Percentiles rank a stretch among this genome's conserved stretches.
These are phyloP conservation scores for Tetrastigma voinierianum DNA, from an alignment of 164 flowering plant species.

Conservation along the genomic window DNA sequence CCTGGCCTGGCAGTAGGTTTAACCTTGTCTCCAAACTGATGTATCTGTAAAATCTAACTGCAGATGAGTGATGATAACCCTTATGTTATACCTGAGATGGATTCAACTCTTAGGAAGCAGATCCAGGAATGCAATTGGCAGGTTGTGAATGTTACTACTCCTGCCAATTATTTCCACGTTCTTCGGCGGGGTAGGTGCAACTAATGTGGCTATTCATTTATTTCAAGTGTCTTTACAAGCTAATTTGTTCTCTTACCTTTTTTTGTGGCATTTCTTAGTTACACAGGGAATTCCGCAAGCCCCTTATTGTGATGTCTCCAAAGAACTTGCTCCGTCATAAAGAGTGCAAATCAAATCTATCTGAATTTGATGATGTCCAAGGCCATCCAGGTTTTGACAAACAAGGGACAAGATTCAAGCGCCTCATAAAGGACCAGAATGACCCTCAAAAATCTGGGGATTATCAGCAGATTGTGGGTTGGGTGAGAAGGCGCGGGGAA, in stretches of 20 bases:
- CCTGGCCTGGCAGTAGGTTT: background rate
- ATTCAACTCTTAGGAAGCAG: constrained; percentile 83
- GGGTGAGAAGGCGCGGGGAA: too few relatives aligned
- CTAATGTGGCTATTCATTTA: background rate
- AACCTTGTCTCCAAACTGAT: background rate
- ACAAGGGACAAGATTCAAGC: constrained; percentile 93
- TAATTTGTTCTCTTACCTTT: background rate
- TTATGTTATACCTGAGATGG: constrained; percentile 92
- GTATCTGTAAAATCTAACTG: constrained; percentile 9
- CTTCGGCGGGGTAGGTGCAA: constrained; percentile 73
- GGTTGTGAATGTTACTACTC: constrained; percentile 95
- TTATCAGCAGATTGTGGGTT: too few relatives aligned
- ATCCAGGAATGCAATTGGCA: constrained; percentile 99
- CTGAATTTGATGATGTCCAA: constrained; percentile 86
- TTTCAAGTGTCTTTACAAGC: background rate
- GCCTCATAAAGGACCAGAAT: constrained; percentile 77
- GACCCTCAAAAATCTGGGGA: constrained; percentile 75
- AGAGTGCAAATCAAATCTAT: constrained; percentile 70
- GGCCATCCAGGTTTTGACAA: constrained; percentile 98
- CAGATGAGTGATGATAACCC: constrained; percentile 99
- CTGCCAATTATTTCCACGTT: constrained; percentile 99
- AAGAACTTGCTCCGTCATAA: constrained; percentile 92
- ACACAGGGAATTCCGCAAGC: constrained; percentile 94
- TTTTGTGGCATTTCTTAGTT: constrained; percentile 43
- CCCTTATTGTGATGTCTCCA: constrained; percentile 88